Conservation (phyloP, 2,329 filamentous ascomycete genomes). For the Fusarium sororula region DNA sequence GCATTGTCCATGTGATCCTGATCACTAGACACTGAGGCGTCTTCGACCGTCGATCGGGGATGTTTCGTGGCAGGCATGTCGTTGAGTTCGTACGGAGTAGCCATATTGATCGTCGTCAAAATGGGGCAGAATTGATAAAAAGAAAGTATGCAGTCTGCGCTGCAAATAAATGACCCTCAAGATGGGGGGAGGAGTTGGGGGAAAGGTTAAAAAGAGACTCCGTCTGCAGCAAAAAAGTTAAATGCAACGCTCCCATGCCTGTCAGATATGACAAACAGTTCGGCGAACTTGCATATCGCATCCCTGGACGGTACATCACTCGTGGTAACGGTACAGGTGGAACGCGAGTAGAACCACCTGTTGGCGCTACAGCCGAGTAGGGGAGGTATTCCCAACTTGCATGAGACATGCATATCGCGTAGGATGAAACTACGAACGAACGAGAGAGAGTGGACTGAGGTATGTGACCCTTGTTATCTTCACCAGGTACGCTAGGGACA, state of each 20-base stretch:
- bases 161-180: neutral
- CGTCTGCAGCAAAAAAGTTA: neutral
- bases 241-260: neutral
- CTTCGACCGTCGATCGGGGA: slow-evolving; percentile 3
- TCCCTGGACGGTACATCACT: neutral
- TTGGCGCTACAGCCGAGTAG: neutral
- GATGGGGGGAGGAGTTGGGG: neutral
- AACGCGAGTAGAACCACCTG: neutral
- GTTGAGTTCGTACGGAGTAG: slow-evolving; percentile 10
- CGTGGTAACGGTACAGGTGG: neutral
- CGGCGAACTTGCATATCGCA: neutral
- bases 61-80: slow-evolving; percentile 9
- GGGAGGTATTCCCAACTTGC: neutral
- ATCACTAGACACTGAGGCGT: slow-evolving; percentile 7
- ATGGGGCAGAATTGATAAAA: neutral
- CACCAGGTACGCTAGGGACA: neutral
- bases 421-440: neutral
- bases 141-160: neutral
- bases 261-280: neutral
- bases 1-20: slow-evolving; percentile 35
- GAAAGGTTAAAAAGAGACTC: neutral
- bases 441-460: neutral
- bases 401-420: neutral
- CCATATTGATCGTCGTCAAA: neutral
- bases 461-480: neutral